Percentiles rank a stretch among this genome's conserved stretches.
phyloP scores from a whole-genome alignment of 208 protist species.

The Leishmania turanica region DNA sequence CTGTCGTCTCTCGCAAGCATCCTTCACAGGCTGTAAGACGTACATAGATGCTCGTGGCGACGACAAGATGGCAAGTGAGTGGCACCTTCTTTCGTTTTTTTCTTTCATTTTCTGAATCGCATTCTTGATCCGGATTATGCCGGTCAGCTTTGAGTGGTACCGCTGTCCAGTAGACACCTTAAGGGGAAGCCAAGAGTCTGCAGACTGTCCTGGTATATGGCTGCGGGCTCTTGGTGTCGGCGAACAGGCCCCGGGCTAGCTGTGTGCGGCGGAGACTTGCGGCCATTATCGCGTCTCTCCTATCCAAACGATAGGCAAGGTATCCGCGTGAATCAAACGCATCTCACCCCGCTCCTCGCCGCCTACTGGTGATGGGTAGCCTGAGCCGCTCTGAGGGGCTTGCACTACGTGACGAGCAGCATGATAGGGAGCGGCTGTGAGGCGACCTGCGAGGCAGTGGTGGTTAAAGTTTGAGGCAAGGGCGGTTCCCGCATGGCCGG shows the following conservation, averaged over 20 bases:
- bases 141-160: neutral
- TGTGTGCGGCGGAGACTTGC: neutral
- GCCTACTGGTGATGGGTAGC: neutral
- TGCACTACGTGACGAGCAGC: neutral
- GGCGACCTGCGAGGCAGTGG: too few species aligned
- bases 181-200: neutral
- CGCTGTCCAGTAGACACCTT: too few species aligned
- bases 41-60: neutral
- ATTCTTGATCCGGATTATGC: neutral
- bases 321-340: neutral
- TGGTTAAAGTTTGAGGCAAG: neutral
- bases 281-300: neutral
- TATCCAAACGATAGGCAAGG: neutral
- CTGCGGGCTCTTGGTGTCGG: neutral
- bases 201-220: neutral
- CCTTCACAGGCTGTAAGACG: neutral
- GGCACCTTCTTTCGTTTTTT: neutral
- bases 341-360: neutral
- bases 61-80: neutral
- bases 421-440: too few species aligned
- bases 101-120: neutral
- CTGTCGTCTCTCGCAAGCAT: neutral
- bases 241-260: neutral
- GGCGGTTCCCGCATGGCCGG: neutral
- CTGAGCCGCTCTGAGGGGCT: too few species aligned